phyloP scores from a whole-genome alignment of 768 basidiomycete genomes.

The Mycena metata region DNA sequence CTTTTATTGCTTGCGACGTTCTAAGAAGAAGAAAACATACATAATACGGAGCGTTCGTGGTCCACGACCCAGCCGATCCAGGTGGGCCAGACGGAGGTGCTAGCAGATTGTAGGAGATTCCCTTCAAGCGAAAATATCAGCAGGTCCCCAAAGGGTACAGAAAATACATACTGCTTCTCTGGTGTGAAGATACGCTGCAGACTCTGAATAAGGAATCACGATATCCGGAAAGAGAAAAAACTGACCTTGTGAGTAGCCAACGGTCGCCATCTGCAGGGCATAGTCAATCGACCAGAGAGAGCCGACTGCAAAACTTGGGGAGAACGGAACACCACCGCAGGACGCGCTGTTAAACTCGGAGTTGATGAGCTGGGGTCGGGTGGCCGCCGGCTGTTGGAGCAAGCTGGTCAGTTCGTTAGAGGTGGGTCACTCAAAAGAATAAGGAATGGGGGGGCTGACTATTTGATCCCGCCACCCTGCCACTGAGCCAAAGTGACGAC shows the following conservation, averaged over 20 bases:
- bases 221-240: background rate
- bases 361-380: constrained; percentile 58
- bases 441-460: constrained; percentile 26
- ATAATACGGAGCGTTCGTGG: constrained; percentile 64
- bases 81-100: constrained; percentile 55
- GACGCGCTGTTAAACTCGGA: constrained; percentile 69
- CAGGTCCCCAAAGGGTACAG: background rate
- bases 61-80: constrained; percentile 57
- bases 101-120: constrained; percentile 66
- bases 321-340: constrained; percentile 67
- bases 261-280: constrained; percentile 63
- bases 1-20: background rate
- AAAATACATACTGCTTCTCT: constrained; percentile 54
- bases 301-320: constrained; percentile 64
- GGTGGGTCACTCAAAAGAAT: background rate
- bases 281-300: constrained; percentile 68
- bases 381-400: constrained; percentile 46
- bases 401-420: constrained; percentile 26
- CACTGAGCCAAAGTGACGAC: constrained; percentile 59
- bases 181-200: constrained; percentile 64
- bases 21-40: constrained; percentile 19
- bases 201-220: background rate
- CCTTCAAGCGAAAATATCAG: constrained; percentile 32
- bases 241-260: constrained; percentile 55
- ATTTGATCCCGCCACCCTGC: constrained; percentile 59